Percentiles rank a stretch among this genome's conserved stretches.
Evolutionary conservation across 331 rosid species (phyloP).

Genomic region (Spiraea crenata): DNA sequence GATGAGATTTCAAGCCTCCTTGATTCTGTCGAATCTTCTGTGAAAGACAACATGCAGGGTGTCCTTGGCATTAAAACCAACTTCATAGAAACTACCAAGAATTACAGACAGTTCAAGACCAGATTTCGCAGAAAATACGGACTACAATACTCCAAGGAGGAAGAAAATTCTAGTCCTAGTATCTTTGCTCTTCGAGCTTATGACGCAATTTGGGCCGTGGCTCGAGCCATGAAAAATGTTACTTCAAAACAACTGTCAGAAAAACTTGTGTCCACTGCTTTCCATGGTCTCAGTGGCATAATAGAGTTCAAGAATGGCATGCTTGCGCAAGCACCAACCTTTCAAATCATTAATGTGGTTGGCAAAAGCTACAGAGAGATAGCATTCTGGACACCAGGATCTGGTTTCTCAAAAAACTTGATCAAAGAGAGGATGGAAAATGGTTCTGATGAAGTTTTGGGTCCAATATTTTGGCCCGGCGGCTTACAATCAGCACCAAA

Average conservation of each 20-base stretch:
- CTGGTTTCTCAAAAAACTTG: constrained; percentile 30
- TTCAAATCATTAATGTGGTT: constrained; percentile 43
- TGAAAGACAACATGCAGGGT: constrained; percentile 41
- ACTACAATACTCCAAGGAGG: constrained; percentile 39
- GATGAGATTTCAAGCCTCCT: constrained; percentile 47
- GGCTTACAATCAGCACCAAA: constrained; percentile 24
- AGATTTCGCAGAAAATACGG: constrained; percentile 33
- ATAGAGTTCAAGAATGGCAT: constrained; percentile 40
- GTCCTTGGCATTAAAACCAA: constrained; percentile 45
- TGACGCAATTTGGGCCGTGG: constrained; percentile 36
- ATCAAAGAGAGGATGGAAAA: neutral
- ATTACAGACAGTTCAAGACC: constrained; percentile 33
- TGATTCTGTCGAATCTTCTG: constrained; percentile 35
- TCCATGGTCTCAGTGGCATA: constrained; percentile 43
- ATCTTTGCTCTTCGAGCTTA: constrained; percentile 49
- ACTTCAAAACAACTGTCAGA: constrained; percentile 20
- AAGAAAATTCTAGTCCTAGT: constrained; percentile 36
- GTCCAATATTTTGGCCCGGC: constrained; percentile 42
- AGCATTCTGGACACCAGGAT: constrained; percentile 43
- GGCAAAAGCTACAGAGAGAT: constrained; percentile 43
- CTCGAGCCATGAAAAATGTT: constrained; percentile 26
- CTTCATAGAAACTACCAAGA: constrained; percentile 19
- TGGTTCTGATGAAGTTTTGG: constrained; percentile 9
- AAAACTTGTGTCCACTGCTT: constrained; percentile 25
- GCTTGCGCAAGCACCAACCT: constrained; percentile 31